These are phyloP conservation scores for Onygenales sp. DNA, from an alignment of 2,329 filamentous ascomycete genomes.

Conservation along the genomic window DNA sequence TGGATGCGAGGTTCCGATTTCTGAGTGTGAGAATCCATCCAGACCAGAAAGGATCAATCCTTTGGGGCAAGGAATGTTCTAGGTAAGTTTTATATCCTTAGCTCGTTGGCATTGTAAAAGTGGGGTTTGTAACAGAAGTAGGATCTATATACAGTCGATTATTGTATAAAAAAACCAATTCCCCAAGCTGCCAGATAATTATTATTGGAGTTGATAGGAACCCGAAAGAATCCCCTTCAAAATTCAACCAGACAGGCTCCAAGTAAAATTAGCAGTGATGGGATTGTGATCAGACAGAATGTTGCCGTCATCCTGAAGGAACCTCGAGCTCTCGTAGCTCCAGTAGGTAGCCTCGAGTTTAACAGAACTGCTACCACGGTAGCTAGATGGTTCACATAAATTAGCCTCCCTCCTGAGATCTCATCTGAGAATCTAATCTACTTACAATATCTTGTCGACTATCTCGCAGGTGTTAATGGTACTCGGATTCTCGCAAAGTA, in stretches of 20 bases:
- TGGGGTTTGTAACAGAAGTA: too few species aligned
- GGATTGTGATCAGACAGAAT: constrained; percentile 58
- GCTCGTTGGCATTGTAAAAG: too few species aligned
- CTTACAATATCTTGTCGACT: constrained; percentile 55
- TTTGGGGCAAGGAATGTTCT: too few species aligned
- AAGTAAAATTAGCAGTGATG: constrained; percentile 1
- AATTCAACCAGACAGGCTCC: background rate
- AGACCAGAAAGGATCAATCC: too few species aligned
- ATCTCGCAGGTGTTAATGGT: constrained; percentile 49
- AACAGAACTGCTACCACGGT: constrained; percentile 31
- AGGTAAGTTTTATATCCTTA: too few species aligned
- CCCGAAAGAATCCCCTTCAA: too few species aligned
- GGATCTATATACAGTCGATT: too few species aligned
- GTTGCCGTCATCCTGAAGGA: constrained; percentile 48
- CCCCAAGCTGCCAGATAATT: too few species aligned
- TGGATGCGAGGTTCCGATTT: too few species aligned
- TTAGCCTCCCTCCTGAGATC: constrained; percentile 7
- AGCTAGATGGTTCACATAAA: constrained; percentile 7
- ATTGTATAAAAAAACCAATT: too few species aligned
- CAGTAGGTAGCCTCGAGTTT: constrained; percentile 40
- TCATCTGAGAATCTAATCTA: background rate
- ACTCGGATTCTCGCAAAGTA: constrained; percentile 50
- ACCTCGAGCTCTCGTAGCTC: constrained; percentile 45
- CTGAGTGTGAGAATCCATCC: too few species aligned
- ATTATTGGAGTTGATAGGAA: too few species aligned